Evolutionary conservation across 2,329 filamentous ascomycete genomes (phyloP), one percentile per base, ranked within the genome.

Genomic region (Aspergillus japonicus): DNA sequence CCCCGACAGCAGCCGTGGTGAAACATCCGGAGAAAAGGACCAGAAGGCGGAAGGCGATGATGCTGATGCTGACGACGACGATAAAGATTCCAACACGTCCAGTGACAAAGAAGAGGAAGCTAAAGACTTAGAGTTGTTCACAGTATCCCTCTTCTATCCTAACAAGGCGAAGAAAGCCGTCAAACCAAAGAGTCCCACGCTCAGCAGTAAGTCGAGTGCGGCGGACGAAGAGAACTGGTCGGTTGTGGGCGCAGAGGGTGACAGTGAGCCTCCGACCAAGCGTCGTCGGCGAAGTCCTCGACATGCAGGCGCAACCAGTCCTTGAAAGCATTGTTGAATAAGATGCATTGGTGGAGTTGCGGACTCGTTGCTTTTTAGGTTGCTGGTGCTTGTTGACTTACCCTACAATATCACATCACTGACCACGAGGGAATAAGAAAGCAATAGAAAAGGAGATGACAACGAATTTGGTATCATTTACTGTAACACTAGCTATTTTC

Each of bases 191-290:
- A 33, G 35, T 1, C 31, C 55, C 21, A 35, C 47, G 24, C 54
- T 51, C 4, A 48, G 23, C 42, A 24, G 23, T 7, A 49, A 60
- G 16, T 47, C 62, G n/a, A 29, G 50, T 26, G 26, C 47, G n/a
- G 26, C 47, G 11, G 61, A 57, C 44, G 59, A 69, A 11, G 65
- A 63, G n/a, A 62, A 59, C 23, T 63, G 66, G 50, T 62, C 61
- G 54, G 62, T 69, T 33, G 64, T 68, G 49, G 60, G 58, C 19
- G 52, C 59, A 16, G 64, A 68, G 33, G 59, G 65, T 8, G 67
- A 69, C 19, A 64, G 68, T 21, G 74, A 74, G 47, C 72, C 71
- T 1, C 74, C 74, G 16, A 47, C 69, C n/a, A 77, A 77, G 57
- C 73, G 71, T 57, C 68, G 71, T 26, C 69, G 73, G 19, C 67